A percentile compares a stretch with the other conserved stretches of the same genome.
Conservation (phyloP, 2,329 filamentous ascomycete genomes). For the Bipolaris gigantea region DNA sequence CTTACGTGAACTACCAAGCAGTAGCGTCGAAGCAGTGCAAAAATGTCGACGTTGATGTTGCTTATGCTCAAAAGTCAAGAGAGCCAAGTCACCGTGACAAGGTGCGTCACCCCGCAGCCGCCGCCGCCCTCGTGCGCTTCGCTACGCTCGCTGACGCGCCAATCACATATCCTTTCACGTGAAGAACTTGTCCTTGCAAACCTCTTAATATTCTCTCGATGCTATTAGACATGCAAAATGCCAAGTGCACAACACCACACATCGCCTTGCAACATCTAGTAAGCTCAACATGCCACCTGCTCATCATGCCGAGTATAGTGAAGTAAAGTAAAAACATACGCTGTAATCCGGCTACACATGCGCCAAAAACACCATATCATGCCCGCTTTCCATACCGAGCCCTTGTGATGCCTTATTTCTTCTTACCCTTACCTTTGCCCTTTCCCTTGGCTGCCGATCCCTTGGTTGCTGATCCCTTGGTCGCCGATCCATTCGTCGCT, state of each 20-base stretch:
- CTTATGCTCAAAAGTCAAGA: not conserved
- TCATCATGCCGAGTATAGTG: not conserved
- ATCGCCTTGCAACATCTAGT: not conserved
- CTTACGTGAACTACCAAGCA: not conserved
- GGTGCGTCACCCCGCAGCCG: slow-evolving; percentile 15
- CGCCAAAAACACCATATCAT: slow-evolving; percentile 7
- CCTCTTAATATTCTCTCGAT: too few species aligned
- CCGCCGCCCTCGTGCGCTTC: slow-evolving; percentile 1
- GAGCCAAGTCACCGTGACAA: slow-evolving; percentile 7
- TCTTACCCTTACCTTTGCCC: slow-evolving; percentile 55
- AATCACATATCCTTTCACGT: not conserved
- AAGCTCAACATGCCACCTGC: slow-evolving; percentile 1
- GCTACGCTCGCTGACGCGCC: not conserved
- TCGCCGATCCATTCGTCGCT: slow-evolving; percentile 67
- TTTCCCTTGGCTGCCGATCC: slow-evolving; percentile 17
- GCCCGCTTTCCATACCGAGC: not conserved
- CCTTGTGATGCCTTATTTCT: slow-evolving; percentile 42
- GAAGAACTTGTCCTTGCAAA: not conserved
- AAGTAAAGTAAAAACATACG: not conserved
- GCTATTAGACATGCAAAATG: slow-evolving; percentile 1
- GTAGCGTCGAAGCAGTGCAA: not conserved
- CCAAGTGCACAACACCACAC: not conserved
- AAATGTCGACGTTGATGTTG: not conserved
- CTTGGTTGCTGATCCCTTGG: slow-evolving; percentile 55
- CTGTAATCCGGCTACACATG: not conserved